Base-by-base conservation (phyloP, 495 filamentous ascomycete species). In the Elasticomyces elasticus region DNA sequence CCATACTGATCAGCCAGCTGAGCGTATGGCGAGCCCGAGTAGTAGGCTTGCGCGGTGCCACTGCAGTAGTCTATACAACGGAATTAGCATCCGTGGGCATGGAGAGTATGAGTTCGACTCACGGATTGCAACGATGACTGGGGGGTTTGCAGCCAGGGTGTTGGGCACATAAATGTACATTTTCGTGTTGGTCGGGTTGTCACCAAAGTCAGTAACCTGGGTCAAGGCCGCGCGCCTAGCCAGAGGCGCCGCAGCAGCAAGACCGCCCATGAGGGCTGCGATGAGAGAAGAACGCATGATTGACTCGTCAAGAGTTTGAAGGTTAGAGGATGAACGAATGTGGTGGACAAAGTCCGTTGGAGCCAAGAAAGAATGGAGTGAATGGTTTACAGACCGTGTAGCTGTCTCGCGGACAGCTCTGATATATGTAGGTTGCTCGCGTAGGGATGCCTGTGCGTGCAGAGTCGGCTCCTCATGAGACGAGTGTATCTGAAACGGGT, bases 1-100 rank as follows among this genome's bases (percentile, higher is more conserved):
- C 76, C 76, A 54, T 74, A 52, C 19, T 56, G 48, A 57, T 79
- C 72, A 23, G 76, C 74, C 45, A 64, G 58, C 15, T 64, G 55
- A 66, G 68, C 51, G 62, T 58, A 67, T 26, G 62, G 65, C 20
- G 56, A 44, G 52, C 61, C 58, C 9, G 23, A 15, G 61, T 60
- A 69, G 55, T 66, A 69, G 20, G 62, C 64, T 41, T 65, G 64
- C 1, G 63, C 66, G 1, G 57, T 66, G 13, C 60, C 64, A 19
- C 57, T 59, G 52, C 66, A 68, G 51, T 55, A 60, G 50, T 68
- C 42, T 45, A 11, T 12, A 45, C 25, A 3, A 4, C 2, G 13
- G 5, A 22, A 15, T 45, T 12, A 45, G 19, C 42, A 4, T 15
- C 20, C 25, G 6, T 23, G 13, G 13, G 12, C 40, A 15, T 43